Base-by-base conservation (phyloP, 352 stramenopile genomes). In the Phytophthora gonapodyides region DNA sequence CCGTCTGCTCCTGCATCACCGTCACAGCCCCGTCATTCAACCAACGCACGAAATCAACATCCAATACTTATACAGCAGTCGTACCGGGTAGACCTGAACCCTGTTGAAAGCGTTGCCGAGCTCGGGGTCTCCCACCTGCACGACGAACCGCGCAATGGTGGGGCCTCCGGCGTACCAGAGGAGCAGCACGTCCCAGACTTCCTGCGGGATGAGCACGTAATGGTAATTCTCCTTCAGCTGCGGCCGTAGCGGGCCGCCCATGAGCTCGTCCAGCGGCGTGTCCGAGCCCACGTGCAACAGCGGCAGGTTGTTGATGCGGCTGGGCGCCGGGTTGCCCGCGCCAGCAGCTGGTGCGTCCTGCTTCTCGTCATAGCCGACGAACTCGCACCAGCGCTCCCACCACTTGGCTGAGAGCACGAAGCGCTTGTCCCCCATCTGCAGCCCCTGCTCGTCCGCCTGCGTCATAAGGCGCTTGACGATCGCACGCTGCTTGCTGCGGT, bases 311-410 rank as follows among this genome's bases (percentile, higher is more conserved):
- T 84, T 87, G 33, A 89, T 84, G 31, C 78, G 78, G 53, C 74
- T 80, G n/a, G 76, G 78, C 7, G 71, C n/a, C 0, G 60, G 35
- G 33, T 73, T 71, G 13, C n/a, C 53, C 7, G 36, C 34, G 5
- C 48, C 48, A 21, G 35, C 35, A 3, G 19, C 40, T 1, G 38
- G 44, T 17, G 31, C 33, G 6, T 61, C 42, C 8, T 80, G 41
- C 38, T 70, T 61, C 13, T 72, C 71, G n/a, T 87, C 69, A 34
- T 80, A 92, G 38, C 65, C 68, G 10, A 92, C 83, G 41, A 82
- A 91, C 40, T 87, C 71, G 37, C 76, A 79, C 85, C 85, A 94
- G 46, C 80, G 76, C 59, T 94, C 69, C 85, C 85, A 94, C 85
- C 85, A 94, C 66, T 91, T 91, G 67, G 78, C 80, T 30, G 78